Conservation (phyloP, 1,139 yeast genomes). For the Saccharomyces hybrid region DNA sequence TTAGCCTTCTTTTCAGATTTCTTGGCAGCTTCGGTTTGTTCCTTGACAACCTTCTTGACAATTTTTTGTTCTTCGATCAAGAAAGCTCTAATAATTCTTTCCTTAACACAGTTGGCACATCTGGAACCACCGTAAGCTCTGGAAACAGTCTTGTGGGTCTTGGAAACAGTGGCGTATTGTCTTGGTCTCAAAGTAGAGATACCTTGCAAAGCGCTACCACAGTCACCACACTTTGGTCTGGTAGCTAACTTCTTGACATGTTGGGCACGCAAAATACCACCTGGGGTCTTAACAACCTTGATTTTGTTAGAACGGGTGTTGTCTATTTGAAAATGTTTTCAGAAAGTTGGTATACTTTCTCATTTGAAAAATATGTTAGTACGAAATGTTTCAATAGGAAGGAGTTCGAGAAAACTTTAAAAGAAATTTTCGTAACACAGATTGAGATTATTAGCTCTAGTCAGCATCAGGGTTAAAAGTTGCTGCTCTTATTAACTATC, state of each 20-base stretch:
- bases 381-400: background rate
- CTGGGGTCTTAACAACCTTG: constrained; percentile 99
- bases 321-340: constrained; percentile 40
- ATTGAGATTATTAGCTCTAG: background rate
- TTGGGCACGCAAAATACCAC: constrained; percentile 96
- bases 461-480: background rate
- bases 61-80: constrained; percentile 99
- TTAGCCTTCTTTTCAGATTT: constrained; percentile 27
- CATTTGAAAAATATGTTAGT: background rate
- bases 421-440: background rate
- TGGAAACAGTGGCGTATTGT: constrained; percentile 89
- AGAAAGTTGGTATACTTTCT: background rate
- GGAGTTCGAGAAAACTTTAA: background rate
- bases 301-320: constrained; percentile 99
- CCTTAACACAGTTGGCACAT: constrained; percentile 98
- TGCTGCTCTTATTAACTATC: background rate
- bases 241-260: constrained; percentile 93
- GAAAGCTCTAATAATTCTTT: constrained; percentile 98
- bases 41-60: constrained; percentile 97
- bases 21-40: constrained; percentile 80
- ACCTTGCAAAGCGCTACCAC: constrained; percentile 90
- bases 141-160: constrained; percentile 95
- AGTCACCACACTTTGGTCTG: constrained; percentile 98
- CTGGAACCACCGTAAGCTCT: constrained; percentile 99
- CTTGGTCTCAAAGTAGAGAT: constrained; percentile 94